Conservation (phyloP, 176 grass and related monocot species). For the Triticum dicoccoides region DNA sequence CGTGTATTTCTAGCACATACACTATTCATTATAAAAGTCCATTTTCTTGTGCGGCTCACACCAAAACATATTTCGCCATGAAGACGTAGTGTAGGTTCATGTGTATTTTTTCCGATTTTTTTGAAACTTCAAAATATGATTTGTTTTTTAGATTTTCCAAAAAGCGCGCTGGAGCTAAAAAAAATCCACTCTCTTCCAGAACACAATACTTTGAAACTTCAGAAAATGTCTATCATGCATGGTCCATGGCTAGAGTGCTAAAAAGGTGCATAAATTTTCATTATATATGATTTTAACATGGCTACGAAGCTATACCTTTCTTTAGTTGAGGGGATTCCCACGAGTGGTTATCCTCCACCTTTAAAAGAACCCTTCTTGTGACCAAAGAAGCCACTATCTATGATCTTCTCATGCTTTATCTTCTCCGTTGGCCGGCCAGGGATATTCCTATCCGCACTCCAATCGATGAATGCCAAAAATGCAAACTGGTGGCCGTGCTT, state of each 20-base stretch:
- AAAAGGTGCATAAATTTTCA: neutral
- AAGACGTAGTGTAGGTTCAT: no score
- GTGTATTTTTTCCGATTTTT: no score
- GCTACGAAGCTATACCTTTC: slow-evolving; percentile 36
- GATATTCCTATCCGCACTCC: slow-evolving; percentile 50
- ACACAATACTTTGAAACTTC: neutral
- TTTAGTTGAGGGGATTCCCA: slow-evolving; percentile 40
- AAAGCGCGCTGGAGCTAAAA: no score
- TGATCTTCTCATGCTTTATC: slow-evolving; percentile 15
- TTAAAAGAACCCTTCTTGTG: no score
- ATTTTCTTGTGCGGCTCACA: no score
- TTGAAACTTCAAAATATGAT: no score
- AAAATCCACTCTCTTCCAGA: no score
- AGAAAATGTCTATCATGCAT: neutral
- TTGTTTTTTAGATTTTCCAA: no score
- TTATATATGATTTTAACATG: neutral
- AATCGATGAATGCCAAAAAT: slow-evolving; percentile 24
- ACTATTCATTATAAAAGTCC: no score
- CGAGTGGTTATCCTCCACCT: slow-evolving; percentile 34
- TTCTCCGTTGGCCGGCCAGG: slow-evolving; percentile 38
- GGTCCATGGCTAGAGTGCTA: neutral
- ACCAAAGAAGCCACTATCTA: no score
- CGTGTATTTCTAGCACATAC: no score
- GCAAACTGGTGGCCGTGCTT: neutral
- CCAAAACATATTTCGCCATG: no score